Evolutionary conservation across 257 asterid genomes (phyloP), one percentile per base, ranked within the genome.

Genomic region (Solanum gracilifrons): DNA sequence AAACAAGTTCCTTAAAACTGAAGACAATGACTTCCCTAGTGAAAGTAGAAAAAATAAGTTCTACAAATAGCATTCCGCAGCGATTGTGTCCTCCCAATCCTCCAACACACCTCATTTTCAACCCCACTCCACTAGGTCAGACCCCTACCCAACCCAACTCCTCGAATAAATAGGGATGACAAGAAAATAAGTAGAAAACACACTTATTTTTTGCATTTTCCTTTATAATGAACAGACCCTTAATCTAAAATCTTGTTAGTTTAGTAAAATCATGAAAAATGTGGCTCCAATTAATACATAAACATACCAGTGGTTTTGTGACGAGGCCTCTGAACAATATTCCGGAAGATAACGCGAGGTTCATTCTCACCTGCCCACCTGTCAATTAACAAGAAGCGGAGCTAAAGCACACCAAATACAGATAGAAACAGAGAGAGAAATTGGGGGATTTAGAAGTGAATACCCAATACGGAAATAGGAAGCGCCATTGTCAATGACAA

Each of bases 351-450:
- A 90, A 97, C 98, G 83, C 99, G 96, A 86, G 99, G 99, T 2
- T 94, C 98, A 86, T 84, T 90, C 94, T 96, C 99, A 71, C 98
- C 99, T 31, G 99, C 99, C 99, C 99, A 97, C 48, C 99, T 97
- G 91, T 86, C 46, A 86, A 16, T 87, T 82, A 83, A 64, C 85
- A 71, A 27, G 23, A 74, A 9, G 36, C 46, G 58, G 33, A 33
- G 12, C 43, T 20, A 41, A 90, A 71, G 39, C 77, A 71, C 25
- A 71, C 13, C 6, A 31, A 85, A n/a, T 51, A 55, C 68, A 23
- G 25, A 72, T 31, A 39, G 20, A 62, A 86, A 8, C 41, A 72
- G 4, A 25, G 16, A 43, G 75, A 23, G 15, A 84, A 76, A 76
- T 18, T 55, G 89, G 87, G 94, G 91, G 86, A 76, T 90, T 87